These are phyloP conservation scores for Aspergillus arachidicola DNA, from an alignment of 2,329 filamentous ascomycete species.

Conservation along the genomic window DNA sequence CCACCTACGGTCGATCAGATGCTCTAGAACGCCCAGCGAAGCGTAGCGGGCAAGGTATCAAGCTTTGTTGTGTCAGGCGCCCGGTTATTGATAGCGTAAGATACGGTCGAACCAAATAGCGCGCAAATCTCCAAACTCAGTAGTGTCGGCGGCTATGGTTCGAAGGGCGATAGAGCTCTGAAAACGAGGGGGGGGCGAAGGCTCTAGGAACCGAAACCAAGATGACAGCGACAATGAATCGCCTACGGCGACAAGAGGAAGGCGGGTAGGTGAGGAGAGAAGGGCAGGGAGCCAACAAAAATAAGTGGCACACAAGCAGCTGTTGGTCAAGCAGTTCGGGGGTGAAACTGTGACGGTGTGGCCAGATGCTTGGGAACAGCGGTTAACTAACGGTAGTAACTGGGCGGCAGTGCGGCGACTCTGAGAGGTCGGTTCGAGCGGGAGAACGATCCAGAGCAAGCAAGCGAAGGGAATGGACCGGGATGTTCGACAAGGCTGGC, in stretches of 20 bases:
- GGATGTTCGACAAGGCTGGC: conserved; percentile 18
- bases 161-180: conserved; percentile 5
- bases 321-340: conserved; percentile 18
- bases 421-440: conserved; percentile 25
- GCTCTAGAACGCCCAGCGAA: conserved; percentile 9
- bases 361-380: conserved; percentile 24
- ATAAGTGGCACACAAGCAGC: conserved; percentile 12
- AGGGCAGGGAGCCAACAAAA: conserved; percentile 12
- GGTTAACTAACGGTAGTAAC: conserved; percentile 28
- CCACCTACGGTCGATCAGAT: conserved; percentile 8
- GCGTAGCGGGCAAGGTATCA: conserved; percentile 12
- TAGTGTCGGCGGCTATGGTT: conserved; percentile 22
- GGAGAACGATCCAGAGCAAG: conserved; percentile 25
- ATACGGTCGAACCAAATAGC: conserved; percentile 18
- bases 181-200: conserved; percentile 11
- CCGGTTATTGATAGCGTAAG: conserved; percentile 5
- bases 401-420: conserved; percentile 28
- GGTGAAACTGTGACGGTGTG: conserved; percentile 19
- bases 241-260: conserved; percentile 10
- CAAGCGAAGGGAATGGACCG: conserved; percentile 26
- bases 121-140: conserved; percentile 15
- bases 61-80: conserved; percentile 16
- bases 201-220: conserved; percentile 1
- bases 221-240: conserved; percentile 9
- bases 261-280: conserved; percentile 5